Base-by-base conservation (phyloP, 441 rosid species). In the Erysimum cheiri region DNA sequence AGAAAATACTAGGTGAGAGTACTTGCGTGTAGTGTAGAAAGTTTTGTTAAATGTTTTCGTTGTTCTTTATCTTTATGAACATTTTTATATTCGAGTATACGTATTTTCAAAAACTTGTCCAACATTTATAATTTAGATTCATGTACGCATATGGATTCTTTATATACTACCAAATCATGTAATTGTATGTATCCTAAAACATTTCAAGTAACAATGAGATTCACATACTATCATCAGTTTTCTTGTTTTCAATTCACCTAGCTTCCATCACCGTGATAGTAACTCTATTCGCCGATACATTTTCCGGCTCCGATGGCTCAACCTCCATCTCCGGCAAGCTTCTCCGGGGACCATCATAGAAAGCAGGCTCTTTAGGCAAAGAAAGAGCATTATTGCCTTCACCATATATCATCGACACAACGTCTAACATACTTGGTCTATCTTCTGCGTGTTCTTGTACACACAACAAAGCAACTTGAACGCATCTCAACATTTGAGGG, bases 241-340 rank as follows among this genome's bases (percentile, higher is more conserved):
- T 22, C 24, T 22, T 22, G 24, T 0, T 15, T 44, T 8, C 6
- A 6, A 3, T 57, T 55, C 52, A 55, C 50, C 3, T 75, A 33
- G 77, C 71, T 50, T 77, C 77, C 77, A 77, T 62, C 50, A 66
- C 70, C 24, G 77, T 72, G 60, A 77, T 67, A 3, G 74, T 71
- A 12, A 71, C 74, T 0, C 37, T 63, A 56, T 77, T 77, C 0
- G 14, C 62, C 2, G 77, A 48, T 26, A 50, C 60, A 58, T 57
- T 64, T 52, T 64, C 75, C 0, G 17, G 29, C 29, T 52, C 64
- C 4, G 10, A 37, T 29, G 64, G 15, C 43, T 35, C 73, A 49
- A 44, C 19, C 12, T 74, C 78, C 0, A 68, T 69, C 48, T 75
- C 75, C 0, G 49, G 75, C 7, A 56, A 24, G 70, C 28, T 64